phyloP scores from a whole-genome alignment of 768 basidiomycete genomes.

The Candolleomyces efflorescens region DNA sequence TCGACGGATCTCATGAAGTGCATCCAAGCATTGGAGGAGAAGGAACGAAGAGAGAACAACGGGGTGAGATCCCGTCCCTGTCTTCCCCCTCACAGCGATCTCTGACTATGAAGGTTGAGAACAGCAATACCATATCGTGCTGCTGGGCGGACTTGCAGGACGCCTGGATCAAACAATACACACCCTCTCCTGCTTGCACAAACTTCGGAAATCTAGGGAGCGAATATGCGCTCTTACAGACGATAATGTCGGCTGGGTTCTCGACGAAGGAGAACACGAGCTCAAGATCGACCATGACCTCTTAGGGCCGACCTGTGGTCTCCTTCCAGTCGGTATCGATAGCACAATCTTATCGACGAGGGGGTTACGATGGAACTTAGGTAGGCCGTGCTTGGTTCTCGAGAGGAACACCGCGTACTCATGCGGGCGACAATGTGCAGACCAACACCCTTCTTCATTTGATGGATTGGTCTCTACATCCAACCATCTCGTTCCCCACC shows the following conservation, averaged over 20 bases:
- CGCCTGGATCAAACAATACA: slow-evolving; percentile 94
- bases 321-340: slow-evolving; percentile 88
- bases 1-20: slow-evolving; percentile 99
- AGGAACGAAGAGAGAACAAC: slow-evolving; percentile 40
- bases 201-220: slow-evolving; percentile 57
- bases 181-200: slow-evolving; percentile 80
- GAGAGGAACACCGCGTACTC: not conserved
- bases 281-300: slow-evolving; percentile 70
- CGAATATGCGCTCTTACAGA: slow-evolving; percentile 80
- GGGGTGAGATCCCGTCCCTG: slow-evolving; percentile 28
- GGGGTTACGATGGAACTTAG: slow-evolving; percentile 88
- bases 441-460: slow-evolving; percentile 67
- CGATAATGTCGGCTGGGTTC: slow-evolving; percentile 88
- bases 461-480: slow-evolving; percentile 88
- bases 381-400: slow-evolving; percentile 34
- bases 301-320: slow-evolving; percentile 87
- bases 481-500: slow-evolving; percentile 76
- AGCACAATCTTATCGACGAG: slow-evolving; percentile 72
- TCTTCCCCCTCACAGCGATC: not conserved
- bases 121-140: slow-evolving; percentile 59
- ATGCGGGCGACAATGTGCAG: slow-evolving; percentile 29
- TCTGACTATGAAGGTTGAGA: slow-evolving; percentile 19
- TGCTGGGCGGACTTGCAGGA: slow-evolving; percentile 88
- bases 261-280: slow-evolving; percentile 84
- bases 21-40: slow-evolving; percentile 53